Conservation (phyloP, 1,284 basidiomycete genomes). For the Sutorius eximius region DNA sequence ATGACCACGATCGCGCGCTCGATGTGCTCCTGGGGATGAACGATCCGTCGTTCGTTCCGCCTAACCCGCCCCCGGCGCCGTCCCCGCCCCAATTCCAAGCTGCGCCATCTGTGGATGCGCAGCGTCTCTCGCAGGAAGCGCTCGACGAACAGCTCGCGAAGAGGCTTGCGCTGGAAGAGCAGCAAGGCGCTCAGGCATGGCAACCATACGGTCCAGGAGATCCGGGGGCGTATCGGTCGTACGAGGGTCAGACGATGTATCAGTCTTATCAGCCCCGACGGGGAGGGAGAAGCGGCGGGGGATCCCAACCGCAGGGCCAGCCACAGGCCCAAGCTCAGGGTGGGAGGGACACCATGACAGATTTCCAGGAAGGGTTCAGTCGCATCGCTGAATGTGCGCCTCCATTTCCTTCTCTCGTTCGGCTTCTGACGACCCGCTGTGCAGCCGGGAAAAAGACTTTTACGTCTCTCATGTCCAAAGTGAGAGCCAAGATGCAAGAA, state of each 20-base stretch:
- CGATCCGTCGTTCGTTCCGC: slow-evolving; percentile 66
- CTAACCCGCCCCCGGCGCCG: slow-evolving; percentile 16
- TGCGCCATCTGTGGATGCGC: slow-evolving; percentile 12
- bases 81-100: slow-evolving; percentile 6
- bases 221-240: slow-evolving; percentile 18
- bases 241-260: slow-evolving; percentile 17
- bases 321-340: slow-evolving; percentile 22
- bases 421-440: background rate
- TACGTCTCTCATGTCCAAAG: slow-evolving; percentile 65
- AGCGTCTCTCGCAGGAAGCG: slow-evolving; percentile 55
- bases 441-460: slow-evolving; percentile 77
- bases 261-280: slow-evolving; percentile 29
- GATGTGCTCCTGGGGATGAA: slow-evolving; percentile 77
- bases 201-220: slow-evolving; percentile 21
- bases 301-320: slow-evolving; percentile 6
- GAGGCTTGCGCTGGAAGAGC: slow-evolving; percentile 65
- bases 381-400: slow-evolving; percentile 73
- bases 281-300: slow-evolving; percentile 8
- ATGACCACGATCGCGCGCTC: slow-evolving; percentile 69
- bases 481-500: slow-evolving; percentile 79
- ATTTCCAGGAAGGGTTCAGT: slow-evolving; percentile 69
- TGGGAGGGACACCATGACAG: slow-evolving; percentile 54
- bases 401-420: background rate
- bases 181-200: slow-evolving; percentile 43
- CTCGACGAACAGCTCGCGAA: slow-evolving; percentile 76